A percentile compares a stretch with the other conserved stretches of the same genome.
Conservation (phyloP, 106 monocot species). For the Acorus gramineus region DNA sequence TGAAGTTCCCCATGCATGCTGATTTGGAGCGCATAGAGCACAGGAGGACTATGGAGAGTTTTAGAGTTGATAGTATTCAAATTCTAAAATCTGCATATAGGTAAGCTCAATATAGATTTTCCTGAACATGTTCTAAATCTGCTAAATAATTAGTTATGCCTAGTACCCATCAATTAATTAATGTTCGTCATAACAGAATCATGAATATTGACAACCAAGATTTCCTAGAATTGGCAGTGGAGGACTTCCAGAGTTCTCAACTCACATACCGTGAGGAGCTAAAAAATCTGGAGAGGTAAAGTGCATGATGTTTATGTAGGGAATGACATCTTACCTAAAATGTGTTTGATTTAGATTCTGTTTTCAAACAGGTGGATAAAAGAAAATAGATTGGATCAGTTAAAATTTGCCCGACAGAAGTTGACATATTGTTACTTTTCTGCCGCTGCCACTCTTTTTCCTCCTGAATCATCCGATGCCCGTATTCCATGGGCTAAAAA, state of each 20-base stretch:
- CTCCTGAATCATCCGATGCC: constrained; percentile 41
- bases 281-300: constrained; percentile 53
- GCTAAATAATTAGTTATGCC: too few species aligned
- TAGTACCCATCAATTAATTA: too few species aligned
- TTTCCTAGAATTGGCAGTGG: constrained; percentile 39
- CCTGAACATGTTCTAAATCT: too few species aligned
- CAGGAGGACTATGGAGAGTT: constrained; percentile 68
- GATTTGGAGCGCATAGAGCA: constrained; percentile 73
- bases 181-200: background rate
- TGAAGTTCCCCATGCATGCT: constrained; percentile 53
- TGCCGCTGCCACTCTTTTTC: constrained; percentile 47
- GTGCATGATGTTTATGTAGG: too few species aligned
- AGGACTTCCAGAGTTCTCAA: constrained; percentile 58
- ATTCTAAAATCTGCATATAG: constrained; percentile 30
- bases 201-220: constrained; percentile 13
- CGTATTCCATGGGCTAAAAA: constrained; percentile 79
- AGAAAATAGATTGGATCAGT: constrained; percentile 67
- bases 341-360: constrained; percentile 3
- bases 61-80: constrained; percentile 9
- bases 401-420: constrained; percentile 70
- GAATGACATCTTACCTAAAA: too few species aligned
- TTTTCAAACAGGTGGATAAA: constrained; percentile 56
- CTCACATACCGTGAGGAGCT: constrained; percentile 52
- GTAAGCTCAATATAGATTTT: constrained; percentile 23
- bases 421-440: constrained; percentile 57